Evolutionary conservation across 176 grass and related monocot species (phyloP), one percentile per base, ranked within the genome.

Genomic region (Oryza rufipogon): DNA sequence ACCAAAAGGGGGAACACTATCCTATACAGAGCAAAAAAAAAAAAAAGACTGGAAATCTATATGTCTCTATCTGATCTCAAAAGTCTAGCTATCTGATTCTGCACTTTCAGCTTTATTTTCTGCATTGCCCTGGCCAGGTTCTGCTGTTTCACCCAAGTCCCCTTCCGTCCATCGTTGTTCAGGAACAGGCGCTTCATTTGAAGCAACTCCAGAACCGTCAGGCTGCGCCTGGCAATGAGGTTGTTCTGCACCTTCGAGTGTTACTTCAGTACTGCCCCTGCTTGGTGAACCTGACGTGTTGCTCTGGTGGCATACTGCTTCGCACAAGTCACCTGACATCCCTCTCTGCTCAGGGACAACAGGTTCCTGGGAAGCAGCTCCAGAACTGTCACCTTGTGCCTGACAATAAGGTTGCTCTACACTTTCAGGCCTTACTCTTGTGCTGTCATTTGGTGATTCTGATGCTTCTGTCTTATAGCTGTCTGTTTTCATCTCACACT

Each of bases 11-110:
- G 71, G 25, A 66, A 64, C 22, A 71, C 80, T 79, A 76, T 33
- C 71, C 82, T 89, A 86, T 89, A 81, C 71, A 81, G 23, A 77
- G 42, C 25, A 66, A 20, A 72, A 79, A 80, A 85, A 38, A n/a
- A n/a, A 6, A 36, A 36, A 36, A 10, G 2, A 34, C 16, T 28
- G 80, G 70, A 22, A 17, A 82, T n/a, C 64, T 61, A 85, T 61
- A 22, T 63, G 56, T 54, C 71, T 76, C 11, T 89, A 12, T 81
- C 44, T 72, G 71, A 70, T 70, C 78, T 67, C 58, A 45, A 22
- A 46, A 42, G 44, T 82, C 66, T 78, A 90, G 73, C 60, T 81
- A 78, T 82, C 67, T 68, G 68, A 22, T 20, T 42, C 87, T 81
- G 34, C 30, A 2, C 72, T 70, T 69, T 85, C 87, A 6, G 61